phyloP scores from a whole-genome alignment of 345 rosid genomes.

The Salix exigua region DNA sequence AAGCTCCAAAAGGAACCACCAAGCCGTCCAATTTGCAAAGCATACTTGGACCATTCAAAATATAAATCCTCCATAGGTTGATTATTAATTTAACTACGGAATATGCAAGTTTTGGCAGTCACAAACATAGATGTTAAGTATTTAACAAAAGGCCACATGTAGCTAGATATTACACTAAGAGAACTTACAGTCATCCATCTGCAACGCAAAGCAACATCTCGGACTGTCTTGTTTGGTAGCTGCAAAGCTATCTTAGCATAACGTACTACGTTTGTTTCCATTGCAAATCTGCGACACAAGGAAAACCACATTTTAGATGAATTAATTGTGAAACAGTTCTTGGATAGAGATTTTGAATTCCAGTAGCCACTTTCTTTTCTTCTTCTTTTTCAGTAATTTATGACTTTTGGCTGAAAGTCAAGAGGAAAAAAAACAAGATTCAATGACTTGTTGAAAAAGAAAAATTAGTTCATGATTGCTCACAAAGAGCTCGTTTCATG shows the following conservation, averaged over 20 bases:
- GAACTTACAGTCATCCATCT: slow-evolving; percentile 58
- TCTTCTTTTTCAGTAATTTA: background rate
- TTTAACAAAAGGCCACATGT: slow-evolving; percentile 1
- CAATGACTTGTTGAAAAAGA: background rate
- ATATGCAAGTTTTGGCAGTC: background rate
- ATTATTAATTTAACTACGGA: background rate
- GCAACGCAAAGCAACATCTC: slow-evolving; percentile 83
- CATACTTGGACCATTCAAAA: background rate
- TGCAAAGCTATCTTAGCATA: slow-evolving; percentile 63
- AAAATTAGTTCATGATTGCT: background rate
- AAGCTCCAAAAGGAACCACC: slow-evolving; percentile 1
- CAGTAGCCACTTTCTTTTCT: background rate
- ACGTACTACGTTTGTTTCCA: slow-evolving; percentile 34
- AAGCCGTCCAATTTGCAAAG: background rate
- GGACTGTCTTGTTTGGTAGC: slow-evolving; percentile 51
- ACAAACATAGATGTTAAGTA: background rate
- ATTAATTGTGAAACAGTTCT: background rate
- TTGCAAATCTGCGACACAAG: slow-evolving; percentile 39
- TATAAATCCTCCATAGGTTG: background rate
- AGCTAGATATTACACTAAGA: background rate
- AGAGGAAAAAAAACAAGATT: background rate
- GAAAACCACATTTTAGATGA: background rate
- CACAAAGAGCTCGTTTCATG: background rate
- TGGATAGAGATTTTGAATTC: background rate
- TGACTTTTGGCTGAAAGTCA: background rate